Percentiles rank a stretch among this genome's conserved stretches.
Evolutionary conservation across 305 asterid species (phyloP).

Genomic region (Fraxinus floribunda): DNA sequence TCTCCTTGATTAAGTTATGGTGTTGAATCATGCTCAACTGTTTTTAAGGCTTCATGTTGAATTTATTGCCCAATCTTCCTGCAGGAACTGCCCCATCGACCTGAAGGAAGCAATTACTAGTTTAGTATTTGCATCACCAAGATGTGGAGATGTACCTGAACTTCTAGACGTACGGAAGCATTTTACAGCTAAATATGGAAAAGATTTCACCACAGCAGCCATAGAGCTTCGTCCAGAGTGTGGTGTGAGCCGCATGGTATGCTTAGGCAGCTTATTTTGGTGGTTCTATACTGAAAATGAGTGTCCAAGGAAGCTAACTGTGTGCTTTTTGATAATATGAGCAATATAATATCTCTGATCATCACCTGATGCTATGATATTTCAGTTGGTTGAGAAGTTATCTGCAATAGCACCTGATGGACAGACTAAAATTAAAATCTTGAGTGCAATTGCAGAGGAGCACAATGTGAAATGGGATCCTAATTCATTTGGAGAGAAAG

Average conservation of each 20-base stretch:
- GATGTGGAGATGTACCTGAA: slow-evolving; percentile 91
- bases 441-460: slow-evolving; percentile 74
- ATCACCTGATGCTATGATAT: slow-evolving; percentile 20
- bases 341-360: slow-evolving; percentile 7
- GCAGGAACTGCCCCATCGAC: slow-evolving; percentile 86
- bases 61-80: slow-evolving; percentile 17
- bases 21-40: slow-evolving; percentile 11
- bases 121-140: slow-evolving; percentile 68
- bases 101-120: slow-evolving; percentile 88
- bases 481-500: slow-evolving; percentile 46
- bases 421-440: slow-evolving; percentile 54
- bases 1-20: background rate
- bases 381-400: slow-evolving; percentile 81
- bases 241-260: slow-evolving; percentile 92
- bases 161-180: slow-evolving; percentile 72
- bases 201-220: slow-evolving; percentile 72
- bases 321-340: slow-evolving; percentile 5
- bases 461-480: slow-evolving; percentile 76
- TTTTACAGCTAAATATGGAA: slow-evolving; percentile 77
- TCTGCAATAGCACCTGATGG: slow-evolving; percentile 78
- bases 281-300: slow-evolving; percentile 16
- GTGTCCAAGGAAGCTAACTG: background rate
- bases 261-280: slow-evolving; percentile 28
- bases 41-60: slow-evolving; percentile 17
- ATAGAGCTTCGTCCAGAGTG: slow-evolving; percentile 79